Percentiles rank a stretch among this genome's conserved stretches.
phyloP scores from a whole-genome alignment of 2,329 filamentous ascomycete species.

The Xenoacremonium recifei region DNA sequence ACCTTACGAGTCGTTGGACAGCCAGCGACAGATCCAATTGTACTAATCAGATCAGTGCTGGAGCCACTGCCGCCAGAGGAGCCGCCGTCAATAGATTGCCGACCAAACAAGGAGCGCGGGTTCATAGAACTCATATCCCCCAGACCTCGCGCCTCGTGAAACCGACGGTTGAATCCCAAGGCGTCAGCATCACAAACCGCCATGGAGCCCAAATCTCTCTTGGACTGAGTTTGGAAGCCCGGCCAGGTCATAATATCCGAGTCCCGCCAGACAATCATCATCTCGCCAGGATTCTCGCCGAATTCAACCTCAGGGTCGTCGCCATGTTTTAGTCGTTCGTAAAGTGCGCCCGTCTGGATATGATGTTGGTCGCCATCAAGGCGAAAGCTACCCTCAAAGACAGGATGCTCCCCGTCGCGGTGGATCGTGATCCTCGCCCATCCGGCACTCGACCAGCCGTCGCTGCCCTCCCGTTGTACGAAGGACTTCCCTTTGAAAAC shows the following conservation, averaged over 20 bases:
- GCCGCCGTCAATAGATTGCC: slow-evolving; percentile 65
- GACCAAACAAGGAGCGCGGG: slow-evolving; percentile 67
- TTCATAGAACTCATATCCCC: slow-evolving; percentile 58
- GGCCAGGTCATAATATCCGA: slow-evolving; percentile 66
- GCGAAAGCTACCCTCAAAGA: slow-evolving; percentile 90
- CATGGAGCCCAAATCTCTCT: slow-evolving; percentile 55
- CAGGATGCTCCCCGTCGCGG: slow-evolving; percentile 70
- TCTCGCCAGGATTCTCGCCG: slow-evolving; percentile 57
- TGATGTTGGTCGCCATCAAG: slow-evolving; percentile 83
- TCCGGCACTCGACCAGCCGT: slow-evolving; percentile 75
- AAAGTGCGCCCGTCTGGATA: slow-evolving; percentile 73
- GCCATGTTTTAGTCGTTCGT: slow-evolving; percentile 66
- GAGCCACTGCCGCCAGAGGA: slow-evolving; percentile 69
- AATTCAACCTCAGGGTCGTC: slow-evolving; percentile 66
- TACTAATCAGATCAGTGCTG: slow-evolving; percentile 68
- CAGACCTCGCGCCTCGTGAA: slow-evolving; percentile 60
- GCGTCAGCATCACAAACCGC: slow-evolving; percentile 69
- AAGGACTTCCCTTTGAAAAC: slow-evolving; percentile 82
- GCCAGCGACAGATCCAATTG: slow-evolving; percentile 79
- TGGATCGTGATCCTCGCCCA: slow-evolving; percentile 82
- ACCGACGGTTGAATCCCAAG: slow-evolving; percentile 76
- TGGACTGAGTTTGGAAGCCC: slow-evolving; percentile 59
- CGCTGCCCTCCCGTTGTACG: slow-evolving; percentile 51
- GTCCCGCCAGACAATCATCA: slow-evolving; percentile 89
- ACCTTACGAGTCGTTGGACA: slow-evolving; percentile 91